phyloP scores from a whole-genome alignment of 1,284 basidiomycete species.

The Ganoderma meredithae region DNA sequence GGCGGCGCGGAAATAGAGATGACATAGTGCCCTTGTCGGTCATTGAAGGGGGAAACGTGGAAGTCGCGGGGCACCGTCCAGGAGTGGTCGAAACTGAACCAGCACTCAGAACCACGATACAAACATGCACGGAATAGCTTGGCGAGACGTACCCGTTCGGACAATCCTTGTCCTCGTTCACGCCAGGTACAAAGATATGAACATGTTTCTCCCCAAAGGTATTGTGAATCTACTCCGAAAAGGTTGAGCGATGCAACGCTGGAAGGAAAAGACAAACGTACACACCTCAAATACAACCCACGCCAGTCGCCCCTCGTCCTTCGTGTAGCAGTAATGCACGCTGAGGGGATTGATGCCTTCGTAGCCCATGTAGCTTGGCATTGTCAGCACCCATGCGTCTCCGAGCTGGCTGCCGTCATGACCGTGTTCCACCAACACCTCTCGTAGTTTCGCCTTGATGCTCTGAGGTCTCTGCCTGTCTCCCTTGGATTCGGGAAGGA shows the following conservation, averaged over 20 bases:
- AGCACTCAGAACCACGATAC: not conserved
- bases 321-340: slow-evolving; percentile 73
- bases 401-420: slow-evolving; percentile 37
- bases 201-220: slow-evolving; percentile 81
- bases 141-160: slow-evolving; percentile 46
- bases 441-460: slow-evolving; percentile 52
- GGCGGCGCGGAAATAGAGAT: slow-evolving; percentile 56
- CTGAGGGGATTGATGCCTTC: slow-evolving; percentile 82
- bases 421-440: slow-evolving; percentile 45
- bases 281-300: slow-evolving; percentile 65
- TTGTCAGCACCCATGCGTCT: slow-evolving; percentile 77
- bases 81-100: slow-evolving; percentile 63
- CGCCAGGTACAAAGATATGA: slow-evolving; percentile 58
- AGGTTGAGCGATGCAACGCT: not conserved
- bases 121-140: no score
- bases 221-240: slow-evolving; percentile 67
- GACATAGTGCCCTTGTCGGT: slow-evolving; percentile 73
- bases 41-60: slow-evolving; percentile 86
- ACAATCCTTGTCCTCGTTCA: slow-evolving; percentile 49
- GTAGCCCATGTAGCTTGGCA: slow-evolving; percentile 74
- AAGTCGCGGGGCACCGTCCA: slow-evolving; percentile 80
- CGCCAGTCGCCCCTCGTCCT: slow-evolving; percentile 45
- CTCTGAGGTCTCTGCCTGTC: slow-evolving; percentile 19
- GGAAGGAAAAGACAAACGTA: not conserved
- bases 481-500: slow-evolving; percentile 40